A percentile compares a stretch with the other conserved stretches of the same genome.
These are phyloP conservation scores for Phalaenopsis aphrodite DNA, from an alignment of 106 monocot species.

Conservation along the genomic window DNA sequence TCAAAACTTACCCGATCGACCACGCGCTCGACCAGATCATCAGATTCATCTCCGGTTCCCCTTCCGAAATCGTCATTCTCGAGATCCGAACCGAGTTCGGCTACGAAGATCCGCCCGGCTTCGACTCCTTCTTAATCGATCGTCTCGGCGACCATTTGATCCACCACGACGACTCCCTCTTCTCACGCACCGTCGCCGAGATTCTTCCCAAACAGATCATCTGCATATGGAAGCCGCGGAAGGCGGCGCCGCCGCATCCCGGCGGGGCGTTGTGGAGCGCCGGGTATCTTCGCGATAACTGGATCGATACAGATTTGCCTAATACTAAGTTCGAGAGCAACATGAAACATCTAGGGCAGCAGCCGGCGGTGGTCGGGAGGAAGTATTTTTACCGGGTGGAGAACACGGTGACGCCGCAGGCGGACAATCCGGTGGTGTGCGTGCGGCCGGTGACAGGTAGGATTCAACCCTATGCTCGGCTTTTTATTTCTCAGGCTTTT, in stretches of 20 bases:
- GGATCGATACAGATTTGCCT: conserved; percentile 92
- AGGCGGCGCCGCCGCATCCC: conserved; percentile 35
- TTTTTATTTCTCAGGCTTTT: conserved; percentile 73
- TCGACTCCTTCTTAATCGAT: conserved; percentile 53
- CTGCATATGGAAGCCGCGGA: conserved; percentile 85
- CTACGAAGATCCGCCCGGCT: conserved; percentile 64
- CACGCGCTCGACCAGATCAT: conserved; percentile 46
- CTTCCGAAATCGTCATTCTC: conserved; percentile 60
- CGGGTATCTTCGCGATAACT: conserved; percentile 59
- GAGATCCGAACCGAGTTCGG: conserved; percentile 92
- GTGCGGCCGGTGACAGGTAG: conserved; percentile 60
- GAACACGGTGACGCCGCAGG: conserved; percentile 89
- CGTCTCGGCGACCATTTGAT: conserved; percentile 58
- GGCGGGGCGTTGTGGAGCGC: conserved; percentile 34
- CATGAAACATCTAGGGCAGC: conserved; percentile 49
- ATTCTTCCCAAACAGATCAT: conserved; percentile 63
- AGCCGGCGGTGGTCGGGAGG: conserved; percentile 34
- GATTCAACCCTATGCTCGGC: conserved; percentile 54
- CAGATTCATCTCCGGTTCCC: conserved; percentile 49
- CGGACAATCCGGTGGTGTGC: conserved; percentile 73
- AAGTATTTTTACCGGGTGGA: conserved; percentile 88
- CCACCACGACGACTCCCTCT: conserved; percentile 60
- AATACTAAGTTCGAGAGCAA: conserved; percentile 87
- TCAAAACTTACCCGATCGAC: conserved; percentile 60
- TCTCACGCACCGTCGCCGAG: conserved; percentile 63